These are phyloP conservation scores for Euphorbia pulcherrima DNA, from an alignment of 345 rosid genomes.

Conservation along the genomic window DNA sequence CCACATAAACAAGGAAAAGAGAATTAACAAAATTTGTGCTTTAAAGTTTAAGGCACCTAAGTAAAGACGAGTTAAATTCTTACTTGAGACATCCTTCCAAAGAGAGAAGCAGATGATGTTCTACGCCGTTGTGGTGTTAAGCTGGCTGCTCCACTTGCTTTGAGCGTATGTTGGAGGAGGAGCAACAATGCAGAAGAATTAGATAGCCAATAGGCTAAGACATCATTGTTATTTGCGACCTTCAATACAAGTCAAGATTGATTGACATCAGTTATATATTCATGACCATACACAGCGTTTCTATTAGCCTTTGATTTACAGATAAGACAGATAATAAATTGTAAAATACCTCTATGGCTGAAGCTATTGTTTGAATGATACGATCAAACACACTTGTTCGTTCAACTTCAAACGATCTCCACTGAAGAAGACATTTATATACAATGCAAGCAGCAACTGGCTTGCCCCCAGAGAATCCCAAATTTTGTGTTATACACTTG, in stretches of 20 bases:
- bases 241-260: slow-evolving; percentile 33
- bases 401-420: slow-evolving; percentile 99
- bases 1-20: slow-evolving; percentile 18
- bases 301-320: neutral
- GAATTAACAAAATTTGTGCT: slow-evolving; percentile 9
- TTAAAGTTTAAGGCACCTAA: slow-evolving; percentile 11
- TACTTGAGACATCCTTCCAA: slow-evolving; percentile 99
- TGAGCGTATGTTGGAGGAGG: slow-evolving; percentile 90
- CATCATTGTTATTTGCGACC: slow-evolving; percentile 80
- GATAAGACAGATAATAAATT: neutral
- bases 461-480: slow-evolving; percentile 84
- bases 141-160: slow-evolving; percentile 97
- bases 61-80: slow-evolving; percentile 22
- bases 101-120: slow-evolving; percentile 79
- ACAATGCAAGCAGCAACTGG: slow-evolving; percentile 95
- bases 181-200: slow-evolving; percentile 81
- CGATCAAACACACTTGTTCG: slow-evolving; percentile 92
- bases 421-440: slow-evolving; percentile 92
- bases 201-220: slow-evolving; percentile 90
- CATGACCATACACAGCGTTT: slow-evolving; percentile 2
- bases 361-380: slow-evolving; percentile 89
- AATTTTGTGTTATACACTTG: slow-evolving; percentile 84
- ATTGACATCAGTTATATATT: slow-evolving; percentile 24
- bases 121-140: slow-evolving; percentile 96
- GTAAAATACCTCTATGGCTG: slow-evolving; percentile 65